These are phyloP conservation scores for Globisporangium abappressorium DNA, from an alignment of 352 stramenopile species.

Conservation along the genomic window DNA sequence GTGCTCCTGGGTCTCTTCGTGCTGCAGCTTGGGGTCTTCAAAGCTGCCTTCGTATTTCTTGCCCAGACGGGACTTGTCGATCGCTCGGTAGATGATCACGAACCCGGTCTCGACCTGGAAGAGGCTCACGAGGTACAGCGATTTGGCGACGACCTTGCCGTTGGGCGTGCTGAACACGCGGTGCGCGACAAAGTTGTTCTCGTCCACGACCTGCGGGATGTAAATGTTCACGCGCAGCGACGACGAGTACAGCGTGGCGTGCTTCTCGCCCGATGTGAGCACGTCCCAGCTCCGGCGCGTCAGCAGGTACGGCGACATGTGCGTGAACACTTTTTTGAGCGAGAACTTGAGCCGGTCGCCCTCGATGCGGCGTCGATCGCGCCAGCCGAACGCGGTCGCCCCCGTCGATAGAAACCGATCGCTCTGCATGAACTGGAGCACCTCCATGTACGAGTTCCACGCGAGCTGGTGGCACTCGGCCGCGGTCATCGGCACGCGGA, in stretches of 20 bases:
- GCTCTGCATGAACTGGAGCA: constrained; percentile 39
- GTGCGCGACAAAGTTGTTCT: constrained; percentile 58
- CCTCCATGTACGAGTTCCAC: constrained; percentile 34
- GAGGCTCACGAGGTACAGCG: constrained; percentile 43
- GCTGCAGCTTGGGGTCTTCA: constrained; percentile 1
- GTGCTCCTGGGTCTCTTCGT: constrained; percentile 9
- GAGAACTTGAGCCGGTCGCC: constrained; percentile 29
- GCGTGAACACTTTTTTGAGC: constrained; percentile 29
- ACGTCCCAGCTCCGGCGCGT: constrained; percentile 25
- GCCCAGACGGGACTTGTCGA: constrained; percentile 21
- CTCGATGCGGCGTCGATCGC: constrained; percentile 23
- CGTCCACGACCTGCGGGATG: constrained; percentile 46
- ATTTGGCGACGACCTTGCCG: constrained; percentile 30
- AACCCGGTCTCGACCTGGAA: constrained; percentile 36
- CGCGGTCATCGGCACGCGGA: constrained; percentile 28
- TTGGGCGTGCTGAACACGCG: constrained; percentile 35
- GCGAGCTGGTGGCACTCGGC: constrained; percentile 43
- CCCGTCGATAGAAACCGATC: constrained; percentile 32
- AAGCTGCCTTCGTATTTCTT: neutral
- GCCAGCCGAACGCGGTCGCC: constrained; percentile 31
- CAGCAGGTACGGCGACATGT: constrained; percentile 17
- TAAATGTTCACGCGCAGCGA: constrained; percentile 42
- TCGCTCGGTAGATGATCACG: constrained; percentile 45
- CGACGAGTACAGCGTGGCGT: constrained; percentile 40
- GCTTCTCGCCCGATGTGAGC: constrained; percentile 14